Evolutionary conservation across 345 rosid genomes (phyloP).

Genomic region (Acer saccharum): DNA sequence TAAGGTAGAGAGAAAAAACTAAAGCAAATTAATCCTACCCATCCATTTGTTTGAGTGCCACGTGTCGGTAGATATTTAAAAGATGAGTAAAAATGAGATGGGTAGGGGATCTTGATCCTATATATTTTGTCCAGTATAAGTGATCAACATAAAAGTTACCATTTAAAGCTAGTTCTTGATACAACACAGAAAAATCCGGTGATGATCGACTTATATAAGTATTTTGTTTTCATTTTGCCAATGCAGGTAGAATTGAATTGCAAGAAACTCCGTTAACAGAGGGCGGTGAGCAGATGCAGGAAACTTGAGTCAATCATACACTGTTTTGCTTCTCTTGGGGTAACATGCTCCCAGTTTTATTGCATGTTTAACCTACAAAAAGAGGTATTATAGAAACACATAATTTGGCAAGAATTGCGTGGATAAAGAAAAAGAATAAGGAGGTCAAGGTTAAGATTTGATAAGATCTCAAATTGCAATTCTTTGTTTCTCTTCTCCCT

Average conservation of each 20-base stretch:
- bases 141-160: background rate
- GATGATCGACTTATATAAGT: background rate
- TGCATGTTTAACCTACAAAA: background rate
- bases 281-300: conserved; percentile 53
- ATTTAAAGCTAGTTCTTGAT: background rate
- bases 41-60: too few species aligned
- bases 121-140: background rate
- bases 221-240: background rate
- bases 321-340: background rate
- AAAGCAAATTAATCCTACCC: too few species aligned
- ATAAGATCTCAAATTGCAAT: conserved; percentile 16
- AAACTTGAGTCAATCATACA: conserved; percentile 33
- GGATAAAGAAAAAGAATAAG: conserved; percentile 29
- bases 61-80: too few species aligned
- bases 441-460: conserved; percentile 18
- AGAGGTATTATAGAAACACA: conserved; percentile 13
- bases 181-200: background rate
- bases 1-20: too few species aligned
- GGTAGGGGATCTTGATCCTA: too few species aligned
- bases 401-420: conserved; percentile 19
- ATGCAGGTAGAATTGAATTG: conserved; percentile 73
- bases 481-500: conserved; percentile 12
- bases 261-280: conserved; percentile 53
- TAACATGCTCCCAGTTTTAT: conserved; percentile 7
- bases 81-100: too few species aligned